phyloP scores from a whole-genome alignment of 768 basidiomycete species.

The Boletus bicolor region DNA sequence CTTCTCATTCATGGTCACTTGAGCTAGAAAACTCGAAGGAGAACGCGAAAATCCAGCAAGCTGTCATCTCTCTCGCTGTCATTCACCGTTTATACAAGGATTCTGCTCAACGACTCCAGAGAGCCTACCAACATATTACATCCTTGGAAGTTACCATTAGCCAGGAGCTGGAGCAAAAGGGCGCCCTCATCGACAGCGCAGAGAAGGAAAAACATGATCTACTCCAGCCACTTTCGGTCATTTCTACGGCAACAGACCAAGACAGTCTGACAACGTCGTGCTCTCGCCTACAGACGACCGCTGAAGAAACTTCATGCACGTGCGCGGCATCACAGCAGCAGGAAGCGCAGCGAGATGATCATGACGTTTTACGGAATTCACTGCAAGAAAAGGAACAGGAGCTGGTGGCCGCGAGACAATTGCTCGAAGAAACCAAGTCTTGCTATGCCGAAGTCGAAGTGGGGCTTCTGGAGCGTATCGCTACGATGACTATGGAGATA shows the following conservation, averaged over 20 bases:
- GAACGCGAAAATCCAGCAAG: constrained; percentile 13
- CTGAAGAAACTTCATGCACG: neutral
- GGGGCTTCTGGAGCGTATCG: constrained; percentile 29
- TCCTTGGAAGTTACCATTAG: constrained; percentile 16
- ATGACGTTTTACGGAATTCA: constrained; percentile 37
- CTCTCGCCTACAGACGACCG: neutral
- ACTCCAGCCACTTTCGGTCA: constrained; percentile 10
- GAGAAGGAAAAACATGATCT: constrained; percentile 13
- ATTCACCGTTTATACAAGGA: constrained; percentile 18
- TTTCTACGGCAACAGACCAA: neutral
- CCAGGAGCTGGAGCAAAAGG: constrained; percentile 17
- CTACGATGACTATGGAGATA: constrained; percentile 18
- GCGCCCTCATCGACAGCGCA: neutral
- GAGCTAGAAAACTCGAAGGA: constrained; percentile 7
- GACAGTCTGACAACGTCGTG: neutral
- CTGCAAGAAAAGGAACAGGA: constrained; percentile 35
- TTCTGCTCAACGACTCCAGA: constrained; percentile 11
- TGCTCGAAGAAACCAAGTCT: constrained; percentile 33
- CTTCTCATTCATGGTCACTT: constrained; percentile 10
- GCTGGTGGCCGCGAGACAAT: constrained; percentile 35
- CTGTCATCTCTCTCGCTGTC: constrained; percentile 24
- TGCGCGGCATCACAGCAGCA: neutral
- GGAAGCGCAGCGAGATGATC: neutral
- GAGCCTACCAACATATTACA: neutral
- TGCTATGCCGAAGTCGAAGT: constrained; percentile 34